These are phyloP conservation scores for Aspergillus alliaceus DNA, from an alignment of 2,329 filamentous ascomycete genomes.

Conservation along the genomic window DNA sequence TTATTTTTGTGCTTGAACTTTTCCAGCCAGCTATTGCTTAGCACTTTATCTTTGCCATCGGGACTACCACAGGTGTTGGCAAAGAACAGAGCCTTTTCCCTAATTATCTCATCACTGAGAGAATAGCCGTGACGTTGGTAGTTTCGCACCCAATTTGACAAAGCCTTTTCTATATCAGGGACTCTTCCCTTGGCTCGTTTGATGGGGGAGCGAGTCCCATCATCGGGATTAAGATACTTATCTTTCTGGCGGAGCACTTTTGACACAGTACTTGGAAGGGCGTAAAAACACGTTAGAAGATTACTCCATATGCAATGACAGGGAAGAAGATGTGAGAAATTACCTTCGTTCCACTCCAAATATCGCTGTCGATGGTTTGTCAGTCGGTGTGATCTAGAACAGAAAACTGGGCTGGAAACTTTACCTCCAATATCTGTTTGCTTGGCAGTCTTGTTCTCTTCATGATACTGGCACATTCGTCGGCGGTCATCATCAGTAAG, in stretches of 20 bases:
- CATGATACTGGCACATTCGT: constrained; percentile 90
- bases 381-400: constrained; percentile 12
- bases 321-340: constrained; percentile 8
- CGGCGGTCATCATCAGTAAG: constrained; percentile 87
- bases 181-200: constrained; percentile 83
- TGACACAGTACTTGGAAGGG: constrained; percentile 98
- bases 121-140: constrained; percentile 72
- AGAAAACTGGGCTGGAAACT: constrained; percentile 28
- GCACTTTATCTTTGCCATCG: constrained; percentile 69
- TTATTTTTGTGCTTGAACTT: constrained; percentile 93
- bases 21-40: constrained; percentile 80
- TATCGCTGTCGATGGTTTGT: constrained; percentile 55
- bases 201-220: constrained; percentile 73
- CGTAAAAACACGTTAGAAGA: no score
- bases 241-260: constrained; percentile 95
- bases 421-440: constrained; percentile 92
- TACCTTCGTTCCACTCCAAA: constrained; percentile 99
- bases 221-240: constrained; percentile 82
- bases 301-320: constrained; percentile 9
- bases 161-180: constrained; percentile 86
- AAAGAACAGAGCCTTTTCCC: constrained; percentile 81
- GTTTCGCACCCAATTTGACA: constrained; percentile 84
- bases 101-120: constrained; percentile 77
- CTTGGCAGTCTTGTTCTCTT: constrained; percentile 85
- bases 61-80: constrained; percentile 69